These are phyloP conservation scores for Fusarium falciforme DNA, from an alignment of 2,329 filamentous ascomycete genomes.

Conservation along the genomic window DNA sequence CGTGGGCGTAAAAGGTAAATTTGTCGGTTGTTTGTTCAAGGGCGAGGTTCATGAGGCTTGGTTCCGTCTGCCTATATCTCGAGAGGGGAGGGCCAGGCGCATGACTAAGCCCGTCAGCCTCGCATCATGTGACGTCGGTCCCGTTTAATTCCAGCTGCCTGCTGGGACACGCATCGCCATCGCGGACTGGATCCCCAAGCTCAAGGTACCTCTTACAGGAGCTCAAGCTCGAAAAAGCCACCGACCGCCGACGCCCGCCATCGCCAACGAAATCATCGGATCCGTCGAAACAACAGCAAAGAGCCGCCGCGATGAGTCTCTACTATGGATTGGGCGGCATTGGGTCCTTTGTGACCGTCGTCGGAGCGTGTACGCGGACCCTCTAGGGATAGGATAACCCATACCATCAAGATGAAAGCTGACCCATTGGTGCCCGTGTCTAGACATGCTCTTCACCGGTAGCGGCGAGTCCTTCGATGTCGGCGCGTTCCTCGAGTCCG, in stretches of 20 bases:
- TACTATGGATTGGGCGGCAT: slow-evolving; percentile 76
- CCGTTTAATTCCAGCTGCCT: slow-evolving; percentile 40
- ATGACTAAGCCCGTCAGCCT: slow-evolving; percentile 46
- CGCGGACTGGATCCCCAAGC: slow-evolving; percentile 20
- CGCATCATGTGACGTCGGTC: slow-evolving; percentile 52
- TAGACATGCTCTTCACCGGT: slow-evolving; percentile 99
- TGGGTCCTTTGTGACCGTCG: slow-evolving; percentile 74
- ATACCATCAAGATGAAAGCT: slow-evolving; percentile 16
- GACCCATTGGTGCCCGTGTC: slow-evolving; percentile 32
- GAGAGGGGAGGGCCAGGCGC: slow-evolving; percentile 4
- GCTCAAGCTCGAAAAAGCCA: slow-evolving; percentile 44
- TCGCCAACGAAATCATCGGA: slow-evolving; percentile 33
- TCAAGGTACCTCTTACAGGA: slow-evolving; percentile 44
- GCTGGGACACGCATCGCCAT: slow-evolving; percentile 42
- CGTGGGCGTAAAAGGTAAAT: not conserved
- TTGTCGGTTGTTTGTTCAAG: slow-evolving; percentile 14
- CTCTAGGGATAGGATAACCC: slow-evolving; percentile 7
- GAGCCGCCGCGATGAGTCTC: slow-evolving; percentile 72
- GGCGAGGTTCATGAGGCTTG: slow-evolving; percentile 26
- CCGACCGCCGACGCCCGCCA: slow-evolving; percentile 28
- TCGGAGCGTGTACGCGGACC: slow-evolving; percentile 79
- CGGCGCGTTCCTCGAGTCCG: slow-evolving; percentile 91
- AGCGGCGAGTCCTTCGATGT: slow-evolving; percentile 97
- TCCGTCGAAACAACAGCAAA: slow-evolving; percentile 37
- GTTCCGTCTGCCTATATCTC: slow-evolving; percentile 13